These are phyloP conservation scores for Sarcodon sp. DNA, from an alignment of 768 basidiomycete species.

Conservation along the genomic window DNA sequence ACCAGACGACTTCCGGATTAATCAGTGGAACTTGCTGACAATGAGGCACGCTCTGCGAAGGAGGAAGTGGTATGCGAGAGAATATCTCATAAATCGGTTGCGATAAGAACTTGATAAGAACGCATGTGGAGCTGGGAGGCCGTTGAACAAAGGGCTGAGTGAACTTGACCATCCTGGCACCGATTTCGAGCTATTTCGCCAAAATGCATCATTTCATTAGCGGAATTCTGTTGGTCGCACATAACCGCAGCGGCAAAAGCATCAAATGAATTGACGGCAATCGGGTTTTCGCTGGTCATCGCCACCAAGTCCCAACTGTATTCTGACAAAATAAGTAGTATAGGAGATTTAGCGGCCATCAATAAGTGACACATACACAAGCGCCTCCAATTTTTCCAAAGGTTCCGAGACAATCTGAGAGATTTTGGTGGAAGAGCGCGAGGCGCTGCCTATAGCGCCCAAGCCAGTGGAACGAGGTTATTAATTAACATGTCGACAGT, in stretches of 20 bases:
- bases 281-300: slow-evolving; percentile 40
- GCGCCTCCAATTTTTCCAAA: slow-evolving; percentile 37
- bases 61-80: slow-evolving; percentile 18
- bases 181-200: slow-evolving; percentile 29
- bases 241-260: slow-evolving; percentile 35
- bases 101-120: background rate
- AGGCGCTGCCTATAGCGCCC: background rate
- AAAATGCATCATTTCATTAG: slow-evolving; percentile 38
- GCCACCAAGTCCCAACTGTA: slow-evolving; percentile 41
- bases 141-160: slow-evolving; percentile 46
- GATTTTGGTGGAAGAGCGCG: slow-evolving; percentile 25
- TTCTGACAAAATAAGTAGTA: background rate
- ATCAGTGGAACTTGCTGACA: slow-evolving; percentile 35
- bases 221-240: slow-evolving; percentile 33
- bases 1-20: slow-evolving; percentile 38
- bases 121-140: slow-evolving; percentile 38
- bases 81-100: background rate
- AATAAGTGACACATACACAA: slow-evolving; percentile 25
- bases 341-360: background rate
- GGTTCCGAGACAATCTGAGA: slow-evolving; percentile 34
- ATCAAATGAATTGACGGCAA: slow-evolving; percentile 39
- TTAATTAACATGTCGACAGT: background rate
- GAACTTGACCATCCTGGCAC: slow-evolving; percentile 32
- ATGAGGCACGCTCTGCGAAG: slow-evolving; percentile 31
- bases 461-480: background rate